These are phyloP conservation scores for Eucalyptus cladocalyx DNA, from an alignment of 345 rosid species.

Conservation along the genomic window DNA sequence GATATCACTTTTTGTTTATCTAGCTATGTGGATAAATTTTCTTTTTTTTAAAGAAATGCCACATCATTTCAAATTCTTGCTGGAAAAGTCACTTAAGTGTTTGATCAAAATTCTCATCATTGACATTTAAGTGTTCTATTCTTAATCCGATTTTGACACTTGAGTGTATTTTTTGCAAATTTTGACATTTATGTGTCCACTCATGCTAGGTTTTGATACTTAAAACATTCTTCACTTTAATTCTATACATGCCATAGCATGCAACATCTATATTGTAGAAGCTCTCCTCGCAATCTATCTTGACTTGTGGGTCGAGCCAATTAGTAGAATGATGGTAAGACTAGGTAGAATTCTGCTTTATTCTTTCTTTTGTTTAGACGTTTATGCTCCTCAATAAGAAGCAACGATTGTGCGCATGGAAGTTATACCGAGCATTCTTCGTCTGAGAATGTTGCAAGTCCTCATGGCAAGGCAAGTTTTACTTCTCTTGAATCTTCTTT, in stretches of 20 bases:
- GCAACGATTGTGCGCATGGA: background rate
- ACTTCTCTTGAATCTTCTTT: background rate
- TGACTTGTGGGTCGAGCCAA: background rate
- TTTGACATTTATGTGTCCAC: no score
- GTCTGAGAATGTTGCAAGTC: background rate
- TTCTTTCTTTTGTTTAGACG: background rate
- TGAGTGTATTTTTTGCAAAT: no score
- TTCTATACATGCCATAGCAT: background rate
- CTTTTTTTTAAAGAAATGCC: no score
- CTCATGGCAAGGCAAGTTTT: background rate
- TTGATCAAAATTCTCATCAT: no score
- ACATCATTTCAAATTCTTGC: no score
- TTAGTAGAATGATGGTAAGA: background rate
- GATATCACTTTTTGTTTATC: no score
- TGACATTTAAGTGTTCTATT: no score
- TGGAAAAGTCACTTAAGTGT: no score
- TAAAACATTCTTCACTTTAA: no score
- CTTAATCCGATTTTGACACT: no score
- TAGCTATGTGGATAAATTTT: no score
- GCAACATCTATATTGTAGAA: background rate
- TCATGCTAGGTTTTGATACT: no score
- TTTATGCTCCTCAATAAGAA: background rate
- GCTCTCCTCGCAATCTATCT: background rate
- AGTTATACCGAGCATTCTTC: background rate
- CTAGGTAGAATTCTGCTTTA: background rate